Percentiles rank a stretch among this genome's conserved stretches.
Evolutionary conservation across 805 yeast species (phyloP).

Genomic region (Spathaspora arborariae): DNA sequence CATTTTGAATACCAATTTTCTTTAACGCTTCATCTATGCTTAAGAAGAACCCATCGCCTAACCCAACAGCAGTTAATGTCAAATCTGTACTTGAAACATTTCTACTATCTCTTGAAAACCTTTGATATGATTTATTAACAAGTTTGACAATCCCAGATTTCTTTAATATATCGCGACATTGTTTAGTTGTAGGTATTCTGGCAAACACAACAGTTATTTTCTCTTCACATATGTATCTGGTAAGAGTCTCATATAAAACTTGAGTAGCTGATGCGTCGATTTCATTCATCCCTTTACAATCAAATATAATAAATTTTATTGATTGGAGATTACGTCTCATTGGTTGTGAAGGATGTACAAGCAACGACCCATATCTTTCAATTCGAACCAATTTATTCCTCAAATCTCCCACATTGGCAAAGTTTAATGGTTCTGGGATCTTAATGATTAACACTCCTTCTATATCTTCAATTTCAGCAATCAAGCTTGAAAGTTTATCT

Average conservation of each 20-base stretch:
- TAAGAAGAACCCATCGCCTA: slow-evolving; percentile 34
- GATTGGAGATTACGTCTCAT: slow-evolving; percentile 36
- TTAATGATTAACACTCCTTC: slow-evolving; percentile 76
- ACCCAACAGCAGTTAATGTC: slow-evolving; percentile 9
- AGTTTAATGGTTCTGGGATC: slow-evolving; percentile 84
- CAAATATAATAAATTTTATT: slow-evolving; percentile 62
- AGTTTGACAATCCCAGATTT: slow-evolving; percentile 50
- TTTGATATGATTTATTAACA: slow-evolving; percentile 15
- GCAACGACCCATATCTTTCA: slow-evolving; percentile 72
- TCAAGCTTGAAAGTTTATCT: slow-evolving; percentile 12
- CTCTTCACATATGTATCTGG: slow-evolving; percentile 46
- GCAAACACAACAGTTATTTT: slow-evolving; percentile 57
- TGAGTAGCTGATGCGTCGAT: slow-evolving; percentile 81
- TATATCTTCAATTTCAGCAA: slow-evolving; percentile 40
- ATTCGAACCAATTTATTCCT: slow-evolving; percentile 62
- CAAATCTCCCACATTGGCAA: slow-evolving; percentile 79
- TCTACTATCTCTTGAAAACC: neutral
- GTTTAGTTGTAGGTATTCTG: slow-evolving; percentile 48
- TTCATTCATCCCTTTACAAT: slow-evolving; percentile 75
- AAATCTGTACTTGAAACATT: neutral
- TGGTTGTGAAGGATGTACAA: slow-evolving; percentile 73
- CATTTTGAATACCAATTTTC: slow-evolving; percentile 28
- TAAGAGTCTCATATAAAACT: slow-evolving; percentile 58
- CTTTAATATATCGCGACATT: slow-evolving; percentile 47
- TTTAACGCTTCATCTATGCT: slow-evolving; percentile 57